Evolutionary conservation across 75 land plant species (phyloP), one percentile per base, ranked within the genome.

Genomic region (Cunninghamia lanceolata): DNA sequence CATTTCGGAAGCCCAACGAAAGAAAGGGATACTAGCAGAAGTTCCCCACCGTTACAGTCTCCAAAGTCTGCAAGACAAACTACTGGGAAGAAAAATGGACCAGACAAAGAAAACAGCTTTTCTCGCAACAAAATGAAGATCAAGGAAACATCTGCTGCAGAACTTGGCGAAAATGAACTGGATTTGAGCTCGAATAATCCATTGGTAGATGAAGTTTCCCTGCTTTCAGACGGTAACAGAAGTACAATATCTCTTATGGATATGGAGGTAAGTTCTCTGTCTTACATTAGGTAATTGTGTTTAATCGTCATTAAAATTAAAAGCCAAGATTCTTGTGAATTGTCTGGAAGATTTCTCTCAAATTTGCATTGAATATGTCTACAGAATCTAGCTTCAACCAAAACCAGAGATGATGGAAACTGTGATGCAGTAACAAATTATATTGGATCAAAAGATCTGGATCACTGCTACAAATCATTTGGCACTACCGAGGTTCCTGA

Each of bases 141-240:
- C 47, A 80, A 80, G 82, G 82, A 43, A 80, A 30, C 46, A 40
- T 80, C 17, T 80, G 82, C 50, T 28, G 13, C 42, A n/a, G 82
- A 39, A n/a, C 16, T 34, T 25, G 70, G 35, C 35, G 84, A 83
- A 35, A 83, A 35, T 47, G 84, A 83, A 83, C 40, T 32, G n/a
- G 34, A 89, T 42, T 86, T 88, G 86, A 86, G 46, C 17, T 84
- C 53, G 85, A 83, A 86, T 86, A 19, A 35, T 85, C 85, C 28
- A 1, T 77, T 84, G 32, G 90, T 84, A 47, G 94, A 93, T 59
- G 94, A 91, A 46, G 68, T 59, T 13, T 94, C 95, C 46, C 82
- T 89, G 19, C 34, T 89, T 45, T 89, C 90, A 13, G 94, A 84
- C 1, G 84, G 91, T 77, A 88, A 84, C 85, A 59, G 88, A 30